Base-by-base conservation (phyloP, 805 yeast genomes). In the Barnettozyma sucrosica region DNA sequence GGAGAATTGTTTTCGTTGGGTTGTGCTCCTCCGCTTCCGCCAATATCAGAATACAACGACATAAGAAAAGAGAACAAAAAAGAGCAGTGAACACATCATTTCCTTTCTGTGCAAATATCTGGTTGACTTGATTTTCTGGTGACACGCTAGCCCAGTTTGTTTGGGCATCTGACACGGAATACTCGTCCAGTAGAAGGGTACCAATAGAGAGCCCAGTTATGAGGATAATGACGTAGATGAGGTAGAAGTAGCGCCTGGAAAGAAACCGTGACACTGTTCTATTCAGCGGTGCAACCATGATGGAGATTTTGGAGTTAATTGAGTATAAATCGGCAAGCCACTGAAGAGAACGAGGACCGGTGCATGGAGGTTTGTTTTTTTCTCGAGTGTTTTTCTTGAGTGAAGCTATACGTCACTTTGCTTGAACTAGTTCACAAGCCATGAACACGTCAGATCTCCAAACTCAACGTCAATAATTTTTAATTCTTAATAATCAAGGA, bases 51-150 rank as follows among this genome's bases (percentile, higher is more conserved):
- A 32, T 4, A 6, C 32, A 20, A n/a, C 34, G 39, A 3, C 26
- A 25, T 1, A 54, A 46, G 2, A 58, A 41, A 14, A 62, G 61
- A 19, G 57, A 45, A 7, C 47, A 32, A 13, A 61, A 56, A 10
- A 66, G 18, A 5, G 51, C 33, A 1, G 49, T 20, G 41, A 67
- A 66, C 9, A 66, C 38, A 0, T 55, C 20, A 36, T 66, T 67
- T 3, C 71, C 72, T 7, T 56, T 55, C 41, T 67, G 66, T 21
- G 71, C 71, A 52, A 68, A 66, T n/a, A 66, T 43, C 26, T 50
- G 50, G 46, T 68, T 68, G 36, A 67, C 40, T 3, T 56, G 14
- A 42, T 65, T 66, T 11, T 50, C 48, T 1, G 68, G 59, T 3
- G 58, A 46, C 4, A 65, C 52, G 8, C 20, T 2, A 10, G n/a